Conservation (phyloP, 208 protist species). For the Acanthamoeba castellanii region DNA sequence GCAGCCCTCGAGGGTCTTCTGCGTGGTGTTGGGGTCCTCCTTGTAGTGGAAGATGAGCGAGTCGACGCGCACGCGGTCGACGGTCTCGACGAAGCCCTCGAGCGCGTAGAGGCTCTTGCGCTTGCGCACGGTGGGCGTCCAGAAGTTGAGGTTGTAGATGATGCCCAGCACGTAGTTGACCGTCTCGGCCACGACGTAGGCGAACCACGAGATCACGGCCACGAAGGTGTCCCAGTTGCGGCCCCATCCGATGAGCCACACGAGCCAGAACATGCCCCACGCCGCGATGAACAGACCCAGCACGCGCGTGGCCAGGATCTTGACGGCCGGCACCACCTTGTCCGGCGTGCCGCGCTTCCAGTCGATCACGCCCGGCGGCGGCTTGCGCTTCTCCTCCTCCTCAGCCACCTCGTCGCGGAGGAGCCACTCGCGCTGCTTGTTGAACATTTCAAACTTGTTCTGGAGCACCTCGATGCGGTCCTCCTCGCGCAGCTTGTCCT, state of each 20-base stretch:
- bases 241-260: constrained; percentile 66
- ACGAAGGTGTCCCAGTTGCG: constrained; percentile 44
- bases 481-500: constrained; percentile 18
- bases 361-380: constrained; percentile 49
- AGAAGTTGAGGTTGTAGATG: constrained; percentile 68
- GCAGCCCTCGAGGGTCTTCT: constrained; percentile 66
- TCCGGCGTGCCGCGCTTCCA: constrained; percentile 58
- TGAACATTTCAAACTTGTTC: constrained; percentile 57
- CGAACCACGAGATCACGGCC: constrained; percentile 57
- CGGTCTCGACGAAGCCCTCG: constrained; percentile 59
- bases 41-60: constrained; percentile 68
- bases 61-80: constrained; percentile 47
- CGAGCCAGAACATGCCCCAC: constrained; percentile 58
- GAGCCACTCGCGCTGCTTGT: constrained; percentile 62
- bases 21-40: constrained; percentile 70
- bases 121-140: constrained; percentile 40
- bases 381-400: constrained; percentile 56
- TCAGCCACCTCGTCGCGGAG: constrained; percentile 5
- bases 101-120: constrained; percentile 52
- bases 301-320: constrained; percentile 68
- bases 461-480: constrained; percentile 19
- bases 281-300: constrained; percentile 42
- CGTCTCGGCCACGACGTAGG: constrained; percentile 29
- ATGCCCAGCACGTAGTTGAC: constrained; percentile 59
- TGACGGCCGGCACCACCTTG: constrained; percentile 63